phyloP scores from a whole-genome alignment of 371 early-diverging fungal genomes.

The Racocetra persica region DNA sequence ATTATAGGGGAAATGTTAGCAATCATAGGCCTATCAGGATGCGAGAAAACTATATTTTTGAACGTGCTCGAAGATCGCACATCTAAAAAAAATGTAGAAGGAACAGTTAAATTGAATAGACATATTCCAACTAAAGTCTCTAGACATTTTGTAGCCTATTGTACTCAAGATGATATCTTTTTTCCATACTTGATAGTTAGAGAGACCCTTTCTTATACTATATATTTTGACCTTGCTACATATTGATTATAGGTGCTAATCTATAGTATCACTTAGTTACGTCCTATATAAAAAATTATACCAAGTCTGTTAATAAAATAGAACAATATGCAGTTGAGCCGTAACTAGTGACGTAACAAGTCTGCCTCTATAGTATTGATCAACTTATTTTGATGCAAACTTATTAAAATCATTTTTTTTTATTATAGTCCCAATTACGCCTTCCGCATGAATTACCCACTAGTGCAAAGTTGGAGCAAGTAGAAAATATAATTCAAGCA shows the following conservation, averaged over 20 bases:
- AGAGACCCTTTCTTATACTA: conserved; percentile 13
- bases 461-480: conserved; percentile 64
- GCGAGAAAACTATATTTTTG: conserved; percentile 71
- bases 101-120: conserved; percentile 16
- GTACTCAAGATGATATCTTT: conserved; percentile 38
- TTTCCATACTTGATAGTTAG: conserved; percentile 29
- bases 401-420: background rate
- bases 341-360: too few species aligned
- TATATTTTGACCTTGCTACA: background rate
- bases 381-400: background rate
- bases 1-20: conserved; percentile 51
- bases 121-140: conserved; percentile 4
- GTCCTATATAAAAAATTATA: too few species aligned
- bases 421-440: conserved; percentile 72
- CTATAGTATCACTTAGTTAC: too few species aligned
- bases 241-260: background rate
- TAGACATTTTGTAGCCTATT: conserved; percentile 34
- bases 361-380: background rate
- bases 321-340: background rate
- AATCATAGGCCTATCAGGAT: conserved; percentile 84
- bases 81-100: conserved; percentile 68
- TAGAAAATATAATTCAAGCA: conserved; percentile 78
- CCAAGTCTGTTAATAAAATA: background rate
- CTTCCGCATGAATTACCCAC: conserved; percentile 71
- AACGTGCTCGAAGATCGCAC: conserved; percentile 45